Percentiles rank a stretch among this genome's conserved stretches.
Evolutionary conservation across 139 green algal genomes (phyloP).

Genomic region (Tetraselmis striata): DNA sequence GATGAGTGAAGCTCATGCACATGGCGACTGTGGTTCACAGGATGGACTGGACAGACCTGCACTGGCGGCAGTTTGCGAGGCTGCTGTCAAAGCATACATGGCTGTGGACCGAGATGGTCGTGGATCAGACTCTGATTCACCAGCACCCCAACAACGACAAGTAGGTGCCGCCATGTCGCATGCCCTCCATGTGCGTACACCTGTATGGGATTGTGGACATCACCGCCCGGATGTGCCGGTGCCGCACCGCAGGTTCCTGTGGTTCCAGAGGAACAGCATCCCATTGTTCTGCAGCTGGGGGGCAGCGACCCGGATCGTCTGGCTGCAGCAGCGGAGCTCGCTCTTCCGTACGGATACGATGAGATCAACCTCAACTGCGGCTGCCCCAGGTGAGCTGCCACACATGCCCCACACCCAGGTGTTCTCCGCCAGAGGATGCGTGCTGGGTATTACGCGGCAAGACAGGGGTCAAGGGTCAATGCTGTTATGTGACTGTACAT

Average conservation of each 20-base stretch:
- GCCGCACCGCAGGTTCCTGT: constrained; percentile 55
- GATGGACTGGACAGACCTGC: constrained; percentile 90
- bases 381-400: constrained; percentile 56
- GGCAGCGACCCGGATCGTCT: constrained; percentile 70
- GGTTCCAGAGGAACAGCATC: constrained; percentile 82
- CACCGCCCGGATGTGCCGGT: too few relatives aligned
- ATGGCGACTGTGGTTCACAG: constrained; percentile 25
- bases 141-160: constrained; percentile 34
- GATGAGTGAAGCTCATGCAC: too few relatives aligned
- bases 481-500: too few relatives aligned
- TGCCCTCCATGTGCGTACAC: not conserved
- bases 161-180: not conserved
- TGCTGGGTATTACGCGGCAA: too few relatives aligned
- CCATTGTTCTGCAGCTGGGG: constrained; percentile 84
- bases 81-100: constrained; percentile 71
- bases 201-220: constrained; percentile 1
- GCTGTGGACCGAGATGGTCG: constrained; percentile 83
- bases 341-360: constrained; percentile 68
- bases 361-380: constrained; percentile 95
- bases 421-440: not conserved
- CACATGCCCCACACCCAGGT: not conserved
- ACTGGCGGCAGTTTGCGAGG: constrained; percentile 78
- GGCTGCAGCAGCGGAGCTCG: constrained; percentile 47
- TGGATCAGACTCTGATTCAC: constrained; percentile 82
- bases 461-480: too few relatives aligned